phyloP scores from a whole-genome alignment of 345 rosid genomes.

The Citropsis articulata region DNA sequence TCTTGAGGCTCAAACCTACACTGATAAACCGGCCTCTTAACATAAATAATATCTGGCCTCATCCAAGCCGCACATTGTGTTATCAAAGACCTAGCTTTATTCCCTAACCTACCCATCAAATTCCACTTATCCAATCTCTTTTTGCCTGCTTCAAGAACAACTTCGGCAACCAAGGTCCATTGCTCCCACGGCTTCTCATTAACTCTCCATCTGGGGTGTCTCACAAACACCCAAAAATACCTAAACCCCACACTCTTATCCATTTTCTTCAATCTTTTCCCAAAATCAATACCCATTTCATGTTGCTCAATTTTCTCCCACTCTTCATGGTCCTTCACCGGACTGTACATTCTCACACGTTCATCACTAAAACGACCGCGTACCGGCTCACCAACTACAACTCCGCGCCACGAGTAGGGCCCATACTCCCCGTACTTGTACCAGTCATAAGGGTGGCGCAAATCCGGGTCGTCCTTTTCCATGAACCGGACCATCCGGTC shows the following conservation, averaged over 20 bases:
- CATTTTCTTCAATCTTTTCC: constrained; percentile 54
- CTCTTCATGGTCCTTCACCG: constrained; percentile 70
- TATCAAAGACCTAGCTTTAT: constrained; percentile 60
- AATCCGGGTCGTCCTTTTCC: constrained; percentile 85
- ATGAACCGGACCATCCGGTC: constrained; percentile 88
- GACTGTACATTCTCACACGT: constrained; percentile 61
- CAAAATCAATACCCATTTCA: constrained; percentile 77
- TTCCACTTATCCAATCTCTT: constrained; percentile 92
- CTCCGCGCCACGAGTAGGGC: constrained; percentile 95
- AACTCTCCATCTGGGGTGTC: constrained; percentile 90
- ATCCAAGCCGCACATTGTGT: constrained; percentile 88
- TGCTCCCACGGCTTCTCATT: constrained; percentile 86
- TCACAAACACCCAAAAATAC: constrained; percentile 83
- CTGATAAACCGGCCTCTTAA: constrained; percentile 88
- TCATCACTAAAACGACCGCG: constrained; percentile 81
- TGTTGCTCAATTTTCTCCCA: constrained; percentile 87
- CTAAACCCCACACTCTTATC: constrained; percentile 68
- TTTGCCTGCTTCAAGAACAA: constrained; percentile 68
- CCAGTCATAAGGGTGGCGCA: constrained; percentile 88
- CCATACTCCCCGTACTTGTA: constrained; percentile 92
- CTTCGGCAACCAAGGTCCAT: constrained; percentile 90
- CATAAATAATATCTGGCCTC: constrained; percentile 88
- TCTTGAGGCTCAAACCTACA: constrained; percentile 91
- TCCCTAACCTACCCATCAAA: constrained; percentile 90
- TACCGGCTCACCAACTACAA: constrained; percentile 86